These are phyloP conservation scores for Ceratocystis cubensis DNA, from an alignment of 2,329 filamentous ascomycete genomes.

Conservation along the genomic window DNA sequence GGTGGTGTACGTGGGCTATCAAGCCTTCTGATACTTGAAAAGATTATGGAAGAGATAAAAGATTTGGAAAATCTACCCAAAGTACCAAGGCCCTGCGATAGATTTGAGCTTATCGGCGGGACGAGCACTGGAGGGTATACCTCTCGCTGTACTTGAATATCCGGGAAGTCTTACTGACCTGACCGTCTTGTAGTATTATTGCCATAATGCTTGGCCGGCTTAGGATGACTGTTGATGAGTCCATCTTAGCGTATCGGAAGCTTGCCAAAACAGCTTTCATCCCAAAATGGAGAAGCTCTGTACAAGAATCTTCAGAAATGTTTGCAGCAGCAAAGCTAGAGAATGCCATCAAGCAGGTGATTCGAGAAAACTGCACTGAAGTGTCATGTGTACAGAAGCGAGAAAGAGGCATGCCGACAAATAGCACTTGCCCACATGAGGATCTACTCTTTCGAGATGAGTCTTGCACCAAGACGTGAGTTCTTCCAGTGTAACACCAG, in stretches of 20 bases:
- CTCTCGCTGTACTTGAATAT: neutral
- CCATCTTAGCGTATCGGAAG: neutral
- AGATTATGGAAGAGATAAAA: constrained; percentile 24
- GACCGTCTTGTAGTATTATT: neutral
- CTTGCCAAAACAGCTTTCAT: neutral
- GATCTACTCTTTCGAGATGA: neutral
- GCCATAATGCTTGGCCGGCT: neutral
- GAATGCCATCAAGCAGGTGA: neutral
- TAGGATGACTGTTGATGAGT: neutral
- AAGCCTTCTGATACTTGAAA: constrained; percentile 25
- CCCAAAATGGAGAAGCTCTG: constrained; percentile 21
- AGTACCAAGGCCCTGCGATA: constrained; percentile 24
- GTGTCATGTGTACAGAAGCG: neutral
- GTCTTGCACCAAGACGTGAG: neutral
- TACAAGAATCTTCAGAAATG: constrained; percentile 24
- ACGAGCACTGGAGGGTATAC: constrained; percentile 26
- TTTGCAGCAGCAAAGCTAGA: constrained; percentile 11
- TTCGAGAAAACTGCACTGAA: neutral
- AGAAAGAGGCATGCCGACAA: constrained; percentile 5
- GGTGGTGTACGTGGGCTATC: constrained; percentile 26
- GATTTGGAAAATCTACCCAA: constrained; percentile 19
- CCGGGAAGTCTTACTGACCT: no score
- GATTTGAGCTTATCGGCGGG: constrained; percentile 27
- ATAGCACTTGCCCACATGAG: neutral
- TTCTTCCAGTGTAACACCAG: neutral